Percentiles rank a stretch among this genome's conserved stretches.
These are phyloP conservation scores for Trichoderma sp. DNA, from an alignment of 2,329 filamentous ascomycete genomes.

Conservation along the genomic window DNA sequence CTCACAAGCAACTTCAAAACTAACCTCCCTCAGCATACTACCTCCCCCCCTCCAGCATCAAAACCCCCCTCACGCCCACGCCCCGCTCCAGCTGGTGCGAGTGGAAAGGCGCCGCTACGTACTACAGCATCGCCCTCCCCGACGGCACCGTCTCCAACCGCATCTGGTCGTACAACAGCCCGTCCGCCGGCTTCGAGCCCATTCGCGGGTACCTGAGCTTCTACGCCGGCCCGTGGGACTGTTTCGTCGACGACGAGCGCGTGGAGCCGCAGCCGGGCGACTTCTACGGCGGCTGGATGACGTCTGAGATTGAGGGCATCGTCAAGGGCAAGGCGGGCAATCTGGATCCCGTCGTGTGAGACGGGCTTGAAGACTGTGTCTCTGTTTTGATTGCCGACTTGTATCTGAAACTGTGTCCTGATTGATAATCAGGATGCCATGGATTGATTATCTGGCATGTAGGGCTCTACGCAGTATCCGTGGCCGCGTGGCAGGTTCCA, in stretches of 20 bases:
- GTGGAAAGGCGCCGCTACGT: constrained; percentile 63
- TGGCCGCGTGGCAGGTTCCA: background rate
- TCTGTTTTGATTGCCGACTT: background rate
- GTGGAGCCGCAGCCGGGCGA: constrained; percentile 62
- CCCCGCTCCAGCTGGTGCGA: constrained; percentile 54
- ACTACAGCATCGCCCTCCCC: constrained; percentile 53
- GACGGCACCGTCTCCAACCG: constrained; percentile 49
- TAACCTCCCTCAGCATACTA: constrained; percentile 53
- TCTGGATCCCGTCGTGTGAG: constrained; percentile 40
- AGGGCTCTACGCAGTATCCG: background rate
- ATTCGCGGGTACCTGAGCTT: constrained; percentile 61
- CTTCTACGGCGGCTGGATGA: constrained; percentile 67
- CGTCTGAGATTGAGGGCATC: constrained; percentile 58
- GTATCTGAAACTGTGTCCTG: background rate
- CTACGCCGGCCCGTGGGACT: constrained; percentile 64
- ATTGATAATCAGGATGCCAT: background rate
- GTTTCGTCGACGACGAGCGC: constrained; percentile 61
- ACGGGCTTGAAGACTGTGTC: background rate
- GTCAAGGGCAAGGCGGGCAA: constrained; percentile 48
- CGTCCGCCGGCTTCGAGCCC: constrained; percentile 52
- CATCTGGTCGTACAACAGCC: constrained; percentile 61
- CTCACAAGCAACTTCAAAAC: background rate
- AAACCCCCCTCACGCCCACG: constrained; percentile 49
- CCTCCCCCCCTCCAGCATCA: constrained; percentile 54
- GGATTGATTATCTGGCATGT: background rate